Evolutionary conservation across 1,284 basidiomycete species (phyloP).

Genomic region (Vanrija sp.): DNA sequence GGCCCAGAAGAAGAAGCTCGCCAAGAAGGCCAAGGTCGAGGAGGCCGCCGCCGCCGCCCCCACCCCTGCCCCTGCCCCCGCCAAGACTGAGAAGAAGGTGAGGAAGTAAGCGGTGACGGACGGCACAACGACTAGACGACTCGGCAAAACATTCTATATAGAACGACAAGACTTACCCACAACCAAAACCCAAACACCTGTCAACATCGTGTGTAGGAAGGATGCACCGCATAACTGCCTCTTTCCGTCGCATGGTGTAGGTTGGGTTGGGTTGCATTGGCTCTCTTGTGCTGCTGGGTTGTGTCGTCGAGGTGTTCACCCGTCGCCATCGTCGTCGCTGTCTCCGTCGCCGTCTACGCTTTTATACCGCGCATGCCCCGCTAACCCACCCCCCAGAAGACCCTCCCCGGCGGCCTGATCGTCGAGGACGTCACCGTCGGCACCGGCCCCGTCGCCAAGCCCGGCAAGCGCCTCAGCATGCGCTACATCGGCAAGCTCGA

Average conservation of each 20-base stretch:
- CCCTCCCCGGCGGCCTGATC: constrained; percentile 69
- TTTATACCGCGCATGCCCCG: not conserved
- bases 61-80: constrained; percentile 34
- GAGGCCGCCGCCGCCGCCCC: constrained; percentile 54
- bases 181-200: not conserved
- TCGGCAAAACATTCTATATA: not conserved
- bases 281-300: too few relatives aligned
- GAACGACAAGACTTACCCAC: not conserved
- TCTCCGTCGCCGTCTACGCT: not conserved
- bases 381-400: constrained; percentile 43
- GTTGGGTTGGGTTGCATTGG: too few relatives aligned
- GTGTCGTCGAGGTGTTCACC: too few relatives aligned
- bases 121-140: not conserved
- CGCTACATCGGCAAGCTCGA: constrained; percentile 65
- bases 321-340: too few relatives aligned
- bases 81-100: constrained; percentile 49
- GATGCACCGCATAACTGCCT: not conserved
- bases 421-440: constrained; percentile 75
- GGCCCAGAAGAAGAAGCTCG: constrained; percentile 49
- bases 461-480: constrained; percentile 78
- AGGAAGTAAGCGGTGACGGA: constrained; percentile 22
- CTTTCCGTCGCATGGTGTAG: too few relatives aligned
- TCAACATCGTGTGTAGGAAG: not conserved
- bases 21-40: constrained; percentile 45
- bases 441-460: constrained; percentile 76